Base-by-base conservation (phyloP, 495 filamentous ascomycete genomes). In the Aspergillus olivimuriae region DNA sequence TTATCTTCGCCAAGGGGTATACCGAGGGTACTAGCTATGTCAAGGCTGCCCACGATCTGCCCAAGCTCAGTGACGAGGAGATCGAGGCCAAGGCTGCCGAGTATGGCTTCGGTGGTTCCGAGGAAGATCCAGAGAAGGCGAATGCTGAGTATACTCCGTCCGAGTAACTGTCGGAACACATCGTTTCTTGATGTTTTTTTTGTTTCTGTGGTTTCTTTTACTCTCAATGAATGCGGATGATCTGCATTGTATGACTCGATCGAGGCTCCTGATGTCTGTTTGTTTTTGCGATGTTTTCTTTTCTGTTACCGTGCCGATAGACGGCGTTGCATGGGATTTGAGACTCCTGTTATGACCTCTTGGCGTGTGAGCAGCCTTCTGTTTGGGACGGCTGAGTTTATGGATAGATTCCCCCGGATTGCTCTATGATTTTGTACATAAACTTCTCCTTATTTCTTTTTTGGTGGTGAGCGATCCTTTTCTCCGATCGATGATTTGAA, bases 1-100 rank as follows among this genome's bases (percentile, higher is more conserved):
- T 89, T 41, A 83, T 86, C 60, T 87, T 88, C 46, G 82, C 84
- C 51, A 89, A 91, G 72, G 86, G 84, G 3, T 78, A 78, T 52
- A 60, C 66, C 19, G 87, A 91, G 62, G 81, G 84, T 3, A 89
- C 86, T 4, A 78, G 74, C 38, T 89, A 88, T 44, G 84, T 94
- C 30, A 68, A 63, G 43, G 87, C 85, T 0, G 71, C 82, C 11
- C 62, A 80, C 47, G 78, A 90, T 39, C 64, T 94, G 45, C 86
- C 86, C 3, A 70, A 76, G 35, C 69, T 91, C 16, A 63, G 68
- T 14, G 74, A 78, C 2, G 69, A 75, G 19, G 78, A 86, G 56
- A 69, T 87, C 18, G 82, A 87, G 60, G 57, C 61, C 39, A 78
- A 81, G 52, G 79, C 78, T 9, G 51, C 72, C 24, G 67, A 73